Percentiles rank a stretch among this genome's conserved stretches.
Evolutionary conservation across 2,329 filamentous ascomycete genomes (phyloP).

Genomic region (Epichloe sp.): DNA sequence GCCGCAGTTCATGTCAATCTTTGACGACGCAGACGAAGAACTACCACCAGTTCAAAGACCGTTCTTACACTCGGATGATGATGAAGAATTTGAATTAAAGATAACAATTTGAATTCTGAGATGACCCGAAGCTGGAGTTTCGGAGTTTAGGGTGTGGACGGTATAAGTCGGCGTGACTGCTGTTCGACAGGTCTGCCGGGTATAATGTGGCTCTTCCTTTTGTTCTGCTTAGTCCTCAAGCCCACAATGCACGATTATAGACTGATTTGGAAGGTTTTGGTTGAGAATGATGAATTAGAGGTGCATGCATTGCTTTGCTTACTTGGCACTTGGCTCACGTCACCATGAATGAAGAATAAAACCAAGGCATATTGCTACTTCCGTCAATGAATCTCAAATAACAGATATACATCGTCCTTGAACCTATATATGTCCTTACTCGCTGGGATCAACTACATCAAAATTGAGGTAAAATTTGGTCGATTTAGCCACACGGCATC

Average conservation of each 20-base stretch:
- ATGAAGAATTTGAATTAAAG: constrained; percentile 43
- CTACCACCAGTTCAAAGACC: constrained; percentile 16
- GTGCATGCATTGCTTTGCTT: not conserved
- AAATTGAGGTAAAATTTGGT: too few species aligned
- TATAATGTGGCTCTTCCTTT: not conserved
- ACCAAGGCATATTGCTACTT: too few species aligned
- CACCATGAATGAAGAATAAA: not conserved
- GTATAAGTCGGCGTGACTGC: not conserved
- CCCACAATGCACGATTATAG: not conserved
- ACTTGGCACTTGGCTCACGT: not conserved
- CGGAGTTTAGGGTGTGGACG: not conserved
- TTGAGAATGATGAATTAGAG: not conserved
- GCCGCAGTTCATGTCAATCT: constrained; percentile 45
- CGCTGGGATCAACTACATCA: too few species aligned
- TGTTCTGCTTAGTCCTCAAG: not conserved
- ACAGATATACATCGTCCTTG: too few species aligned
- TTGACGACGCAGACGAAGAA: constrained; percentile 36
- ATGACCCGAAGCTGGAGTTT: not conserved
- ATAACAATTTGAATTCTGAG: constrained; percentile 13
- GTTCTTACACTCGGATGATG: constrained; percentile 25
- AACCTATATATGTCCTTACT: too few species aligned
- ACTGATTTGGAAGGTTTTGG: not conserved
- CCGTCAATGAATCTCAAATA: too few species aligned
- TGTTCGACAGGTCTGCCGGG: not conserved
- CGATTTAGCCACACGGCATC: not conserved